Conservation (phyloP, 768 basidiomycete genomes). For the Lactifluus subvellereus region DNA sequence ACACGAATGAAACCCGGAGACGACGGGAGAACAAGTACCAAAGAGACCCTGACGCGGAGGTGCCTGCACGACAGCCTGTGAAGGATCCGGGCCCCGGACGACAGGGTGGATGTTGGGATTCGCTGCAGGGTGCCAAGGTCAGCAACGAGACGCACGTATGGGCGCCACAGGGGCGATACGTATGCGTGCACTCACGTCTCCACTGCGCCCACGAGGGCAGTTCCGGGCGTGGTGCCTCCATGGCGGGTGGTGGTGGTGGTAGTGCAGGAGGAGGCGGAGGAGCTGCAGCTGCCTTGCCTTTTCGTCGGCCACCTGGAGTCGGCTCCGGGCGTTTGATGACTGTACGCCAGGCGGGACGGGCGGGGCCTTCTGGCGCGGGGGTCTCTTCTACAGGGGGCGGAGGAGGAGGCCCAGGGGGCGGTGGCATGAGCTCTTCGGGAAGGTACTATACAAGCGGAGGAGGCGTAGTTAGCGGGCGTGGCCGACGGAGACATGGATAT, state of each 20-base stretch:
- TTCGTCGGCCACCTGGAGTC: conserved; percentile 28
- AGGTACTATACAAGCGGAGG: conserved; percentile 28
- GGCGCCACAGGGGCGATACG: neutral
- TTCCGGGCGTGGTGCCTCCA: conserved; percentile 40
- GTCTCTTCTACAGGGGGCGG: conserved; percentile 42
- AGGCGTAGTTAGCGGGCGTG: neutral
- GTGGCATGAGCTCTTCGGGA: conserved; percentile 32
- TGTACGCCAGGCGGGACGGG: conserved; percentile 69
- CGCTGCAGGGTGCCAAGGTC: conserved; percentile 37
- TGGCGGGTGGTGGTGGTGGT: conserved; percentile 33
- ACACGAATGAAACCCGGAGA: no score
- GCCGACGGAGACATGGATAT: neutral
- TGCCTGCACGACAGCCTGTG: conserved; percentile 31
- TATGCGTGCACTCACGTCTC: conserved; percentile 51
- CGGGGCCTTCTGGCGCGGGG: conserved; percentile 38
- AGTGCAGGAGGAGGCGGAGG: conserved; percentile 31
- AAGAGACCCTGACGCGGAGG: conserved; percentile 61
- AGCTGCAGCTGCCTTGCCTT: conserved; percentile 35
- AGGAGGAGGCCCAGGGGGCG: conserved; percentile 28
- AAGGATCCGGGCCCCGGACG: conserved; percentile 35
- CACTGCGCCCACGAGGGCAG: conserved; percentile 82
- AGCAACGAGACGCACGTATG: neutral
- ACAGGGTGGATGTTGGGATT: conserved; percentile 57
- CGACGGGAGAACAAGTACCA: conserved; percentile 37
- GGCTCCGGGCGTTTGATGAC: conserved; percentile 53